phyloP scores from a whole-genome alignment of 2,329 filamentous ascomycete genomes.

The Apiospora pterosperma region DNA sequence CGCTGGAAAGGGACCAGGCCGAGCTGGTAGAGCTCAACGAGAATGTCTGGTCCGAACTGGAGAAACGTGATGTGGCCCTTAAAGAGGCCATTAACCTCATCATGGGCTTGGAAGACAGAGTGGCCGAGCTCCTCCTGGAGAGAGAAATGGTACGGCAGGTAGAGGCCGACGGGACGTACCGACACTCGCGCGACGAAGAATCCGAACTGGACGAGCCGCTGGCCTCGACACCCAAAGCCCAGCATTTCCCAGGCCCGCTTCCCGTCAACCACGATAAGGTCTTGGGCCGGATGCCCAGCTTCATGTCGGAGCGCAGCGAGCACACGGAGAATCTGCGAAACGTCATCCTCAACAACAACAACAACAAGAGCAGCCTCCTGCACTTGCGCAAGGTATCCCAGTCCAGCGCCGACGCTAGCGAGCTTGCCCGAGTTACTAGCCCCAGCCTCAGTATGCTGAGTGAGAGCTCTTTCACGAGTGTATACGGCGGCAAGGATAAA shows the following conservation, averaged over 20 bases:
- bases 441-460: constrained; percentile 63
- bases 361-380: constrained; percentile 42
- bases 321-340: constrained; percentile 59
- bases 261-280: constrained; percentile 28
- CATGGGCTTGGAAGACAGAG: constrained; percentile 57
- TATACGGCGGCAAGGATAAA: constrained; percentile 49
- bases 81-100: constrained; percentile 71
- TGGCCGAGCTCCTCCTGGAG: constrained; percentile 52
- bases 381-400: constrained; percentile 48
- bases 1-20: constrained; percentile 49
- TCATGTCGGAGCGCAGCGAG: constrained; percentile 57
- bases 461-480: constrained; percentile 64
- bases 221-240: neutral
- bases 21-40: constrained; percentile 58
- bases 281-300: constrained; percentile 60
- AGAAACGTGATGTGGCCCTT: constrained; percentile 67
- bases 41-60: constrained; percentile 55
- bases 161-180: constrained; percentile 38
- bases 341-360: constrained; percentile 51
- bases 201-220: constrained; percentile 6
- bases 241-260: neutral
- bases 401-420: constrained; percentile 32
- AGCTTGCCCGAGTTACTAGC: constrained; percentile 43
- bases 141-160: constrained; percentile 50
- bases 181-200: constrained; percentile 22